Evolutionary conservation across 192 early-diverging fungal genomes (phyloP).

Genomic region (Entomortierella chlamydospora): DNA sequence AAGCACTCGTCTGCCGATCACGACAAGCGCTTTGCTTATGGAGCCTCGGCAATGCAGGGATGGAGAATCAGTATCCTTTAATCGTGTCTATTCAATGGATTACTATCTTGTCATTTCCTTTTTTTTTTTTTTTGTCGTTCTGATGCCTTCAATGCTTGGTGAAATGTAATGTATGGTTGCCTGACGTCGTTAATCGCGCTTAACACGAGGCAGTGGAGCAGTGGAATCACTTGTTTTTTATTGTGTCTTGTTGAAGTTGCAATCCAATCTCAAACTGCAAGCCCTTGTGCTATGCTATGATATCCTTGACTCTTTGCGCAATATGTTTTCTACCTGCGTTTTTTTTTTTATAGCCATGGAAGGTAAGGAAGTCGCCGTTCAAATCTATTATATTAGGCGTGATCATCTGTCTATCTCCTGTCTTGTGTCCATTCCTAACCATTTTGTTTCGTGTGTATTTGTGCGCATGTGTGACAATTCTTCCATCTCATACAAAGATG

Average conservation of each 20-base stretch:
- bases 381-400: background rate
- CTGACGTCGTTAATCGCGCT: too few relatives aligned
- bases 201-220: too few relatives aligned
- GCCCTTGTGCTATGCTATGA: constrained; percentile 3
- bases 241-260: background rate
- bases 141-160: background rate
- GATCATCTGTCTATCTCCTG: background rate
- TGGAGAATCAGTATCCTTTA: constrained; percentile 85
- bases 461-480: too few relatives aligned
- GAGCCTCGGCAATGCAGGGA: constrained; percentile 95
- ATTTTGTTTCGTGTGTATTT: too few relatives aligned
- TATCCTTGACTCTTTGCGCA: constrained; percentile 28
- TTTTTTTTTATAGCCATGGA: constrained; percentile 35
- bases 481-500: constrained; percentile 70
- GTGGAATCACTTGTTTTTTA: background rate
- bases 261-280: too few relatives aligned
- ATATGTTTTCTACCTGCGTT: background rate
- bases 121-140: background rate
- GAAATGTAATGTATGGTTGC: too few relatives aligned
- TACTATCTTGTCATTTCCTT: background rate
- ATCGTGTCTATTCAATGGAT: constrained; percentile 12
- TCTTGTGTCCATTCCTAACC: background rate
- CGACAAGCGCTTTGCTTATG: constrained; percentile 83
- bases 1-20: constrained; percentile 83
- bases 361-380: constrained; percentile 10